These are phyloP conservation scores for Letharia lupina DNA, from an alignment of 495 filamentous ascomycete species.

Conservation along the genomic window DNA sequence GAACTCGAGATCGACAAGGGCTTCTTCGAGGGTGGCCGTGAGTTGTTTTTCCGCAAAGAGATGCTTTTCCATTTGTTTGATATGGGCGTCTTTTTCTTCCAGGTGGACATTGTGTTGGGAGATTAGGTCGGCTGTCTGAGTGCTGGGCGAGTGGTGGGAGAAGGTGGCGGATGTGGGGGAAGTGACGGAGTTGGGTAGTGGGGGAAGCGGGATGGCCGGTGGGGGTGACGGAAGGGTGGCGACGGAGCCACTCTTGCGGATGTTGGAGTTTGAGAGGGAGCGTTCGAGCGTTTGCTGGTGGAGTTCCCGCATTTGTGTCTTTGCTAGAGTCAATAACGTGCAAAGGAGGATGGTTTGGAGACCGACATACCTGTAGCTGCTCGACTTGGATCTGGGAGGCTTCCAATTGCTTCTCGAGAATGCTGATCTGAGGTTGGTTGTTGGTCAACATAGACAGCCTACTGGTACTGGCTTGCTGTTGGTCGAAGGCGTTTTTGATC, in stretches of 20 bases:
- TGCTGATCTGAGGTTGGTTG: constrained; percentile 42
- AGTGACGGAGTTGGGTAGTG: constrained; percentile 74
- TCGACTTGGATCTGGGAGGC: constrained; percentile 44
- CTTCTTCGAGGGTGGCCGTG: constrained; percentile 88
- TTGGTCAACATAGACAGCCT: constrained; percentile 62
- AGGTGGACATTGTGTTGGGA: constrained; percentile 53
- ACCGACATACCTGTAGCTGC: constrained; percentile 38
- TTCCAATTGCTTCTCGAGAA: constrained; percentile 45
- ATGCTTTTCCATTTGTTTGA: constrained; percentile 94
- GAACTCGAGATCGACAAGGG: constrained; percentile 82
- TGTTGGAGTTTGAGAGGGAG: constrained; percentile 65
- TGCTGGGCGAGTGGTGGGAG: constrained; percentile 75
- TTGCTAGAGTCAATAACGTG: constrained; percentile 19
- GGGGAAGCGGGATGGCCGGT: constrained; percentile 86
- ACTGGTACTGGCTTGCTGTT: constrained; percentile 71
- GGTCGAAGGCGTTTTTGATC: constrained; percentile 87
- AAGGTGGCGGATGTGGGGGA: constrained; percentile 76
- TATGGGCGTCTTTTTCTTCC: constrained; percentile 90
- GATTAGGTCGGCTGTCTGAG: constrained; percentile 61
- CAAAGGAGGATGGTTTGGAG: not conserved
- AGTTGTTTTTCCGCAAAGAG: constrained; percentile 93
- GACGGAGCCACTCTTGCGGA: constrained; percentile 79
- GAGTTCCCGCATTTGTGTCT: constrained; percentile 27
- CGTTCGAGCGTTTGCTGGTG: constrained; percentile 44
- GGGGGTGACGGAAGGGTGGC: constrained; percentile 82